Base-by-base conservation (phyloP, 2,329 filamentous ascomycete genomes). In the Cylindrodendrum hubeiense region DNA sequence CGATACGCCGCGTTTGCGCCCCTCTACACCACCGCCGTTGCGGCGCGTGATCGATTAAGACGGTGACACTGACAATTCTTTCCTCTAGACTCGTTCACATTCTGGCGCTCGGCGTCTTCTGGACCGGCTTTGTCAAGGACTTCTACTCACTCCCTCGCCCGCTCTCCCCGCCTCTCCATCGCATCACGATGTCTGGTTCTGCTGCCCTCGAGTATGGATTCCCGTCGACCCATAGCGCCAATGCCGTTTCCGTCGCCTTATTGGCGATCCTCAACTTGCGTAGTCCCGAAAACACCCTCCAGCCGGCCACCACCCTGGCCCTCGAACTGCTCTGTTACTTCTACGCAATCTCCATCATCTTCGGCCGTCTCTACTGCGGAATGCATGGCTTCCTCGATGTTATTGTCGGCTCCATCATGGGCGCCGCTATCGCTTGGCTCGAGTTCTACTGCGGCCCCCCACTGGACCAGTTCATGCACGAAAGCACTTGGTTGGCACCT, bases 341-440 rank as follows among this genome's bases (percentile, higher is more conserved):
- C 72, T 99, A 98, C 77, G 93, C 93, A 34, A 82, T 89, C 13
- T 98, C 95, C 26, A 98, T 99, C 75, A 88, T 98, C 43, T 83
- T 98, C 67, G 96, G 96, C 6, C 90, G 96, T 21, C 84, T 99
- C 37, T 98, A 99, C 82, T 99, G 96, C 77, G 96, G 96, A 66
- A 99, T 99, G 96, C 96, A 99, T 80, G 96, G 96, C 12, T 97
- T 98, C 80, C 85, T 96, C 46, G 96, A 99, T 79, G 94, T 98
- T 24, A 81, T 96, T 15, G 80, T 96, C 61, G 96, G 96, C 7
- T 93, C 91, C 59, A 73, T 90, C 15, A 85, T 98, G 60, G 96
- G 96, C 33, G 91, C 90, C 12, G 80, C 87, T 55, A 87, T 91
- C 68, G 86, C 86, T 24, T 77, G 87, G 28, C 69, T 88, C 67